Conservation (phyloP, 345 rosid species). For the Zanthoxylum bungeanum region DNA sequence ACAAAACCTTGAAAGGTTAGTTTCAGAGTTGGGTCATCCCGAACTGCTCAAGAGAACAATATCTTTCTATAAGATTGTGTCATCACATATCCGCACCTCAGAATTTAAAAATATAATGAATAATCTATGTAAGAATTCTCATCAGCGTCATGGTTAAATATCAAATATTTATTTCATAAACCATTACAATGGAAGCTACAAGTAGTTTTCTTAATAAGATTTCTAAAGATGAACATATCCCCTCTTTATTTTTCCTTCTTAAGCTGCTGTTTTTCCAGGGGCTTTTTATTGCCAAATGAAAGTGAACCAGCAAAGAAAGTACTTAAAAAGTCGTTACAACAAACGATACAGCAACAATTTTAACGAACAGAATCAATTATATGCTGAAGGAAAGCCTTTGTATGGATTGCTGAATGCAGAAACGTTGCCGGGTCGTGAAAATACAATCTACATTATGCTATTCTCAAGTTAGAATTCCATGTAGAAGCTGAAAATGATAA, state of each 20-base stretch:
- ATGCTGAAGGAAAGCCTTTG: constrained; percentile 40
- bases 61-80: too few relatives aligned
- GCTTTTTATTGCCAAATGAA: background rate
- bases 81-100: too few relatives aligned
- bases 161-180: background rate
- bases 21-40: too few relatives aligned
- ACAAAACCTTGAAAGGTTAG: too few relatives aligned
- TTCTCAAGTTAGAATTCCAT: background rate
- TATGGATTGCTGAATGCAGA: constrained; percentile 48
- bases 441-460: constrained; percentile 48
- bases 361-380: background rate
- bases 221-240: background rate
- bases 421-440: constrained; percentile 72
- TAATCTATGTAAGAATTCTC: too few relatives aligned
- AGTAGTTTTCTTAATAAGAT: too few relatives aligned
- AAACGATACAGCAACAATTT: background rate
- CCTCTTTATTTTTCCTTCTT: background rate
- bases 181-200: background rate
- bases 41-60: too few relatives aligned
- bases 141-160: background rate
- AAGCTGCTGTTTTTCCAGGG: background rate
- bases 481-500: too few relatives aligned
- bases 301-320: background rate
- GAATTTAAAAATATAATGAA: too few relatives aligned
- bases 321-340: background rate